Evolutionary conservation across 768 basidiomycete species (phyloP).

Genomic region (Pleurotus ostreatus): DNA sequence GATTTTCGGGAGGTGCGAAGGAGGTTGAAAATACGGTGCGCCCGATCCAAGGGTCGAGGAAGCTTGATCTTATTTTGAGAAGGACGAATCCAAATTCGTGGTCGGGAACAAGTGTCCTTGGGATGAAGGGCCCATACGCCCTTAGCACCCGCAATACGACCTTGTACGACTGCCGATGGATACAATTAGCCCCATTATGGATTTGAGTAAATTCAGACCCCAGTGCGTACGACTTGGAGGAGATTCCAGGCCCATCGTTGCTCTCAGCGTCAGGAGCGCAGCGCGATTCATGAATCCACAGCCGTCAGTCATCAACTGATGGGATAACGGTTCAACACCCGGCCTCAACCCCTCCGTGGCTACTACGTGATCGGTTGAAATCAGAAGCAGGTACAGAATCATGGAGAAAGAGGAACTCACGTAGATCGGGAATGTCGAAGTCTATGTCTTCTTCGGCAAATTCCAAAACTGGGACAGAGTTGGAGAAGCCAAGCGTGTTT

Average conservation of each 20-base stretch:
- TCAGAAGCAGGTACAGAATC: not conserved
- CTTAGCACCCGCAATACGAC: slow-evolving; percentile 55
- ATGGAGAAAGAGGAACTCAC: slow-evolving; percentile 29
- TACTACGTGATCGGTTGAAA: slow-evolving; percentile 14
- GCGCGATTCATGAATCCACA: slow-evolving; percentile 67
- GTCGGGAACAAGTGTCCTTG: slow-evolving; percentile 31
- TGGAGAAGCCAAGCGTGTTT: slow-evolving; percentile 63
- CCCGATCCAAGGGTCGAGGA: slow-evolving; percentile 21
- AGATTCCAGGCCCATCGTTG: no score
- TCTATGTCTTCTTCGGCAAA: slow-evolving; percentile 47
- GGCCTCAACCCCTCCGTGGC: slow-evolving; percentile 32
- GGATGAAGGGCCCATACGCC: slow-evolving; percentile 60
- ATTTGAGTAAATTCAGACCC: no score
- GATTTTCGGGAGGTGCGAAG: slow-evolving; percentile 45
- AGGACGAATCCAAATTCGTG: slow-evolving; percentile 56
- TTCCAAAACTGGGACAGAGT: slow-evolving; percentile 54
- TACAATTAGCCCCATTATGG: no score
- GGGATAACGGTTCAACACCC: slow-evolving; percentile 37
- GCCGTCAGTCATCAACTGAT: slow-evolving; percentile 70
- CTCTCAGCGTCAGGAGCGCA: slow-evolving; percentile 16
- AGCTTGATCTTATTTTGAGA: slow-evolving; percentile 61
- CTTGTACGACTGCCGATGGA: slow-evolving; percentile 46
- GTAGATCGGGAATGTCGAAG: slow-evolving; percentile 41
- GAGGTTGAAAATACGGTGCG: slow-evolving; percentile 63
- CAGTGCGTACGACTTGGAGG: no score